phyloP scores from a whole-genome alignment of 441 rosid species.

The Adansonia rubrostipa region DNA sequence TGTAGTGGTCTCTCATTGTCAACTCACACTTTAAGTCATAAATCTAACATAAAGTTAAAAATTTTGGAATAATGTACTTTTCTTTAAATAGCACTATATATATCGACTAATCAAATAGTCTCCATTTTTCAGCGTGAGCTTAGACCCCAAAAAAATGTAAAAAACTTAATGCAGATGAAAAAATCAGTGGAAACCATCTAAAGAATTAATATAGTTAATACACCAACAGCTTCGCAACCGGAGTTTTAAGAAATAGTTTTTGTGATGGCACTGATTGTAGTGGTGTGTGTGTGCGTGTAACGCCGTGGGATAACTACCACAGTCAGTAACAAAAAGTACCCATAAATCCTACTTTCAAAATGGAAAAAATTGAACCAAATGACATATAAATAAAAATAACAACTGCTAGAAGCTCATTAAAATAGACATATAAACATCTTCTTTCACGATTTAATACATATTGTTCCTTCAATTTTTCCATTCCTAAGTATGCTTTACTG shows the following conservation, averaged over 20 bases:
- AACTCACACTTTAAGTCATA: conserved; percentile 14
- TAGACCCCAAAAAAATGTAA: background rate
- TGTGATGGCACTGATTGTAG: background rate
- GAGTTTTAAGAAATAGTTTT: background rate
- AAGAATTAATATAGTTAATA: background rate
- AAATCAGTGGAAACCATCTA: background rate
- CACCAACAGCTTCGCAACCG: background rate
- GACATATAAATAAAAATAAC: background rate
- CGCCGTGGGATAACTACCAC: background rate
- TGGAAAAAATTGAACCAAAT: background rate
- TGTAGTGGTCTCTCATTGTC: background rate
- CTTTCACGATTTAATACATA: background rate
- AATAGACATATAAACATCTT: background rate
- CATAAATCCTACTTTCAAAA: background rate
- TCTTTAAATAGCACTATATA: background rate
- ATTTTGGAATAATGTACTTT: background rate
- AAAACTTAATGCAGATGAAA: background rate
- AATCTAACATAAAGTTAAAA: background rate
- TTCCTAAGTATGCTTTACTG: background rate
- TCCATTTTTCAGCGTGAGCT: background rate
- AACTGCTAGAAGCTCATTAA: background rate
- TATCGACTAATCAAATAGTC: background rate
- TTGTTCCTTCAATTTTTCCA: background rate
- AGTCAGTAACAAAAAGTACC: background rate
- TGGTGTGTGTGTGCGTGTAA: background rate